Evolutionary conservation across 2,329 filamentous ascomycete genomes (phyloP).

Genomic region (Fusarium devonianum): DNA sequence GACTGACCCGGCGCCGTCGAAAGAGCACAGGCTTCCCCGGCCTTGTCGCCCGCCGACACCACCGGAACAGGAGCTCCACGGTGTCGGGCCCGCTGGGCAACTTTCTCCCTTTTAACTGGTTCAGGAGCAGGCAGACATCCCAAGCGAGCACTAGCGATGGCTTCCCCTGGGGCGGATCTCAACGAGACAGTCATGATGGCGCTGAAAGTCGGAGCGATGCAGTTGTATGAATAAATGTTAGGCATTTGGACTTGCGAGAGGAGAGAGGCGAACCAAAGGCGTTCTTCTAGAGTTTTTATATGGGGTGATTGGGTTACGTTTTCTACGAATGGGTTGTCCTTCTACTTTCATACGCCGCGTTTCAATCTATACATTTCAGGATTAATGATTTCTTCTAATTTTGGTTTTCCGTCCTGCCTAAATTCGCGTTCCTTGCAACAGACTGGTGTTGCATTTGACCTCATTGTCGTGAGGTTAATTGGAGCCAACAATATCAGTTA

Average conservation of each 20-base stretch:
- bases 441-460: too few species aligned
- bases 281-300: slow-evolving; percentile 26
- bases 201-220: slow-evolving; percentile 37
- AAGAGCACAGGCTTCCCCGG: slow-evolving; percentile 69
- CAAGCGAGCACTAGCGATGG: slow-evolving; percentile 34
- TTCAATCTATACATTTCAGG: slow-evolving; percentile 15
- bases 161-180: slow-evolving; percentile 18
- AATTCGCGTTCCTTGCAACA: too few species aligned
- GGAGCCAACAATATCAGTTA: too few species aligned
- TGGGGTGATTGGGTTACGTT: slow-evolving; percentile 18
- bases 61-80: slow-evolving; percentile 49
- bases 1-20: slow-evolving; percentile 54
- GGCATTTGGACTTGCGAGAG: slow-evolving; percentile 22
- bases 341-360: slow-evolving; percentile 1
- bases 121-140: slow-evolving; percentile 45
- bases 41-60: slow-evolving; percentile 60
- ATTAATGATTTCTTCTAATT: too few species aligned
- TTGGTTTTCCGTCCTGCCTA: too few species aligned
- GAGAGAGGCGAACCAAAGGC: slow-evolving; percentile 27
- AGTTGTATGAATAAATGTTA: slow-evolving; percentile 44
- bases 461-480: too few species aligned
- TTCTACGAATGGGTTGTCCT: slow-evolving; percentile 6
- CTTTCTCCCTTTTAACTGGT: slow-evolving; percentile 65
- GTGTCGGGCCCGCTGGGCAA: slow-evolving; percentile 60
- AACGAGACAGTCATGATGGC: slow-evolving; percentile 34